Base-by-base conservation (phyloP, 2,329 filamentous ascomycete genomes). In the Sporothrix inflata region DNA sequence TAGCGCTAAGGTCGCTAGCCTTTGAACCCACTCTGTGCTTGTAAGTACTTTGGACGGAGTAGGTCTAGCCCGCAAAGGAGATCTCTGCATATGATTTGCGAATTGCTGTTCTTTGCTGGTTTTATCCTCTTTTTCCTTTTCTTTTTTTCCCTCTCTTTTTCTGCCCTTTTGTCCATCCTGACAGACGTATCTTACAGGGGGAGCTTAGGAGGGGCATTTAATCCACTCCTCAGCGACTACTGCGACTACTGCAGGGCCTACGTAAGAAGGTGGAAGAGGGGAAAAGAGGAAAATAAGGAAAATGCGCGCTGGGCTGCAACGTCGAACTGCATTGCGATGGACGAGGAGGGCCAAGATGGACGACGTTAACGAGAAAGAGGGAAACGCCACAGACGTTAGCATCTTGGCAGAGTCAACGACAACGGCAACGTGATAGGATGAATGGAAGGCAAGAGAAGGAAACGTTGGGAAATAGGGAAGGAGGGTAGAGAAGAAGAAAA, bases 71-170 rank as follows among this genome's bases (percentile, higher is more conserved):
- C 6, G 4, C n/a, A 45, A 30, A 61, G 14, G 40, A 65, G 40
- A 66, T 66, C 42, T 66, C 38, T 42, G 60, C 38, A 27, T 65
- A n/a, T 45, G 60, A 65, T 42, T 65, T 47, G 21, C 60, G 38
- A 42, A 6, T n/a, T 21, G 16, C 12, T 5, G 34, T 24, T 30
- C 53, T 34, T 57, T 34, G n/a, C 24, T 49, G 8, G 19, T 24
- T 34, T 57, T 30, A 14, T 9, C 51, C 9, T 27, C 24, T 27
- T 34, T 21, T 9, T 57, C 27, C 21, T n/a, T 16, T 63, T 40
- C 38, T 24, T 47, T 11, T 47, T 47, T 42, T 19, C 21, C 34
- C n/a, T 40, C 8, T 21, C n/a, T 11, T 63, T 40, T 63, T 40
- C 3, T 11, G n/a, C 21, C n/a, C 5, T 19, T 14, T 66, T 45